Evolutionary conservation across 2,329 filamentous ascomycete genomes (phyloP), one percentile per base, ranked within the genome.

Genomic region (Exophiala calicioides): DNA sequence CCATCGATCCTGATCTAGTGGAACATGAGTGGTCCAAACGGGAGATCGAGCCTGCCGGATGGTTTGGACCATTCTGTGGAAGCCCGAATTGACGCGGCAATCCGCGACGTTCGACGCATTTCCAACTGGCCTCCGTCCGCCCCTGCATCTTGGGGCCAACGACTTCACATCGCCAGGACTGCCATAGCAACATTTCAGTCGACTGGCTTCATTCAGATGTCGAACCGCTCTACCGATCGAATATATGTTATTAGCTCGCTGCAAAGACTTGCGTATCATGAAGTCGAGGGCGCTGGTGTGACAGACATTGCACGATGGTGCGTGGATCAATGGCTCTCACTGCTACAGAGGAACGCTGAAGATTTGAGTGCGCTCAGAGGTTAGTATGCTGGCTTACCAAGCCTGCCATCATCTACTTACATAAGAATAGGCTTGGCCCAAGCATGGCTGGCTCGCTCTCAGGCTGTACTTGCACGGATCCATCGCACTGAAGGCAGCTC

Each of bases 401-500:
- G 45, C 39, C 18, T 33, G 10, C 5, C 20, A 37, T 23, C 18
- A 18, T 21, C 15, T 33, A 30, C 42, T 44, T 31, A 40, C 24
- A 40, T 34, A 32, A 47, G 24, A 12, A 15, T 33, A 74, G 76
- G 75, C 3, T 63, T 78, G 15, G 76, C 75, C 13, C 64, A 69
- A 19, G 71, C 72, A 33, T 80, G 77, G 76, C 65, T 78, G 1
- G 65, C 69, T 32, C 72, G 71, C 57, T 70, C 76, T n/a, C 76
- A 79, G 54, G 69, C 66, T 46, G 67, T 65, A 24, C 62, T 79
- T 16, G 67, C 72, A 23, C 69, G 68, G 43, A 77, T 79, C 47
- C 70, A 76, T 44, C 64, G 61, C 10, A 61, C 68, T 33, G 75
- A 64, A 53, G 58, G 59, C 27, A 58, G 62, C 43, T 68, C 68